A percentile compares a stretch with the other conserved stretches of the same genome.
These are phyloP conservation scores for Colletotrichum sp. DNA, from an alignment of 2,329 filamentous ascomycete species.

Conservation along the genomic window DNA sequence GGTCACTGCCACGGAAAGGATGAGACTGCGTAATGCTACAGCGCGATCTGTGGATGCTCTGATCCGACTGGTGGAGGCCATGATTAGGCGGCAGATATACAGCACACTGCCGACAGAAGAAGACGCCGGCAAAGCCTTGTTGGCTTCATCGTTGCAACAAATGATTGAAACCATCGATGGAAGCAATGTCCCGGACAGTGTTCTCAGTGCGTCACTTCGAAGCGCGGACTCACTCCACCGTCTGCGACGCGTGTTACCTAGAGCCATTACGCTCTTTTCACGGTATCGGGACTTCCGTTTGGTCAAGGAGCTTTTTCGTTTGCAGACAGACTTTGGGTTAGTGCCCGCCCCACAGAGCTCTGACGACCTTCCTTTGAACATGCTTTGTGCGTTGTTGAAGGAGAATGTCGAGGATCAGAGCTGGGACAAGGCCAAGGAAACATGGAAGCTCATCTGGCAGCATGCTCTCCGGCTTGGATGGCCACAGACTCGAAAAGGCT, in stretches of 20 bases:
- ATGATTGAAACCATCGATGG: slow-evolving; percentile 17
- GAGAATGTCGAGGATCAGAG: slow-evolving; percentile 63
- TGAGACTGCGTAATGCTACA: slow-evolving; percentile 48
- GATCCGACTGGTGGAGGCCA: slow-evolving; percentile 46
- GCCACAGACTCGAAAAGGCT: slow-evolving; percentile 29
- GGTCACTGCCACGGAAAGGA: slow-evolving; percentile 43
- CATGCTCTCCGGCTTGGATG: slow-evolving; percentile 51
- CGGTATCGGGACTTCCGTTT: slow-evolving; percentile 53
- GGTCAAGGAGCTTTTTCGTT: slow-evolving; percentile 59
- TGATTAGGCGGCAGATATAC: slow-evolving; percentile 28
- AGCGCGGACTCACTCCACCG: slow-evolving; percentile 1
- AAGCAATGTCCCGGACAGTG: background rate
- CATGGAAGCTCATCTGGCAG: slow-evolving; percentile 68
- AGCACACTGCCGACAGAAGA: background rate
- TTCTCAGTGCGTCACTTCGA: background rate
- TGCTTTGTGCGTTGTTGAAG: slow-evolving; percentile 73
- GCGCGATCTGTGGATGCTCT: slow-evolving; percentile 47
- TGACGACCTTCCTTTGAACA: slow-evolving; percentile 49
- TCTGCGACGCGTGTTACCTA: background rate
- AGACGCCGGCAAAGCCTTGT: slow-evolving; percentile 27
- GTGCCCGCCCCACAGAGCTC: slow-evolving; percentile 39
- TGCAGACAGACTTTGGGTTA: slow-evolving; percentile 45
- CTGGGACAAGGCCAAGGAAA: slow-evolving; percentile 64
- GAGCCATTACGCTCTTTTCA: slow-evolving; percentile 37
- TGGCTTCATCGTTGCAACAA: slow-evolving; percentile 32